These are phyloP conservation scores for Penicillium sp. DNA, from an alignment of 2,329 filamentous ascomycete genomes.

Conservation along the genomic window DNA sequence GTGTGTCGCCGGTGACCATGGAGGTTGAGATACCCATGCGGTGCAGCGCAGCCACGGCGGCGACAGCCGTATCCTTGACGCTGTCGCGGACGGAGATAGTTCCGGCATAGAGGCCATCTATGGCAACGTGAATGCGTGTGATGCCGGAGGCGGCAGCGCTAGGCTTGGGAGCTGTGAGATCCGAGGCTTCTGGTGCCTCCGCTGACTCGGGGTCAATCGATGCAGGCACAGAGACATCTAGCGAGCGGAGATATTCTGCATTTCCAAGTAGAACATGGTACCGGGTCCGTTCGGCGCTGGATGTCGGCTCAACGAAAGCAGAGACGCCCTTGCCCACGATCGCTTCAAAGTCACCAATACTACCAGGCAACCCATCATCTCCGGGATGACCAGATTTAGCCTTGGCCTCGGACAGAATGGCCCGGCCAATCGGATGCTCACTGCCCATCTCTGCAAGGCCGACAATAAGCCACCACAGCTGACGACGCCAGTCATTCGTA, in stretches of 20 bases:
- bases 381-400: slow-evolving; percentile 65
- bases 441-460: slow-evolving; percentile 93
- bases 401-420: slow-evolving; percentile 71
- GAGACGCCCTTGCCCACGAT: slow-evolving; percentile 79
- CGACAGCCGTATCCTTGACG: slow-evolving; percentile 79
- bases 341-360: slow-evolving; percentile 76
- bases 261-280: slow-evolving; percentile 84
- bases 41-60: slow-evolving; percentile 73
- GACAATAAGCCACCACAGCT: slow-evolving; percentile 91
- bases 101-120: slow-evolving; percentile 75
- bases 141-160: slow-evolving; percentile 56
- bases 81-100: slow-evolving; percentile 81
- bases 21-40: slow-evolving; percentile 80
- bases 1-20: slow-evolving; percentile 91
- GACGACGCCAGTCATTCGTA: slow-evolving; percentile 60
- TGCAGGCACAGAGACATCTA: slow-evolving; percentile 53
- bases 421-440: slow-evolving; percentile 92
- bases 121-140: slow-evolving; percentile 86
- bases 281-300: slow-evolving; percentile 60
- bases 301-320: slow-evolving; percentile 71
- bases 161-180: slow-evolving; percentile 29
- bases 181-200: slow-evolving; percentile 16
- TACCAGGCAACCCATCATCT: slow-evolving; percentile 74
- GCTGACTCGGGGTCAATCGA: slow-evolving; percentile 36
- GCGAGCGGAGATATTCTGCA: slow-evolving; percentile 66